These are phyloP conservation scores for Peniophora sp. DNA, from an alignment of 1,284 basidiomycete genomes.

Conservation along the genomic window DNA sequence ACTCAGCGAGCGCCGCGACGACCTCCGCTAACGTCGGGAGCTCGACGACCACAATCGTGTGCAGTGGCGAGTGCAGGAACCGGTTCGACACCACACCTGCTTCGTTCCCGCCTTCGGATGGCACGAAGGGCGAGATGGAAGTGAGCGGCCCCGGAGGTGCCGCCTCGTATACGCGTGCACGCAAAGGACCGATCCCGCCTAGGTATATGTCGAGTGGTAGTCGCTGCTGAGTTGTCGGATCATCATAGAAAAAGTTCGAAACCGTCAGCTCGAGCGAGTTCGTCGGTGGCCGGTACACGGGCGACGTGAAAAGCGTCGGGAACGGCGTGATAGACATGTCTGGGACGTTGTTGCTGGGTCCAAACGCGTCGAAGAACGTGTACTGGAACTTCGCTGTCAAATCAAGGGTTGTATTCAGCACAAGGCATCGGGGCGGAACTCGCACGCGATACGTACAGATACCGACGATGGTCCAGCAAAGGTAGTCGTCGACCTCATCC, in stretches of 20 bases:
- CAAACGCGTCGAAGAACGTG: slow-evolving; percentile 88
- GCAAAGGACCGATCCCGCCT: slow-evolving; percentile 81
- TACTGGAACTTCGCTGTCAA: slow-evolving; percentile 80
- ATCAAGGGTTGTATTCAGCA: slow-evolving; percentile 6
- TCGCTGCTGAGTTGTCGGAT: slow-evolving; percentile 54
- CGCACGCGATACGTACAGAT: slow-evolving; percentile 55
- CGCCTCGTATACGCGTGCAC: slow-evolving; percentile 62
- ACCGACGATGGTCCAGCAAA: slow-evolving; percentile 94
- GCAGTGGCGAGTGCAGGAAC: slow-evolving; percentile 46
- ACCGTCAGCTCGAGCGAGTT: slow-evolving; percentile 79
- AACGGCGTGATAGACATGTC: slow-evolving; percentile 82
- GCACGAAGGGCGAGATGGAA: slow-evolving; percentile 48
- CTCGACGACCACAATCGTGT: slow-evolving; percentile 73
- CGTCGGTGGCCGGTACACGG: slow-evolving; percentile 61
- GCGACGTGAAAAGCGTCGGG: slow-evolving; percentile 78
- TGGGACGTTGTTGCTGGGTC: slow-evolving; percentile 67
- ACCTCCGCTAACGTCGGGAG: slow-evolving; percentile 66
- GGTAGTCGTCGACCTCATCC: slow-evolving; percentile 89
- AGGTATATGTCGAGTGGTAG: slow-evolving; percentile 83
- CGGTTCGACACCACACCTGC: slow-evolving; percentile 17
- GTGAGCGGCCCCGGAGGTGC: slow-evolving; percentile 58
- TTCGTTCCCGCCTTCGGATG: slow-evolving; percentile 8
- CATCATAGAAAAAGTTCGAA: slow-evolving; percentile 76
- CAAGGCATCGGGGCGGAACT: background rate
- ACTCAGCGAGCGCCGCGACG: slow-evolving; percentile 65